A percentile compares a stretch with the other conserved stretches of the same genome.
These are phyloP conservation scores for Spergularia bocconei DNA, from an alignment of 148 eudicot genomes.

Conservation along the genomic window DNA sequence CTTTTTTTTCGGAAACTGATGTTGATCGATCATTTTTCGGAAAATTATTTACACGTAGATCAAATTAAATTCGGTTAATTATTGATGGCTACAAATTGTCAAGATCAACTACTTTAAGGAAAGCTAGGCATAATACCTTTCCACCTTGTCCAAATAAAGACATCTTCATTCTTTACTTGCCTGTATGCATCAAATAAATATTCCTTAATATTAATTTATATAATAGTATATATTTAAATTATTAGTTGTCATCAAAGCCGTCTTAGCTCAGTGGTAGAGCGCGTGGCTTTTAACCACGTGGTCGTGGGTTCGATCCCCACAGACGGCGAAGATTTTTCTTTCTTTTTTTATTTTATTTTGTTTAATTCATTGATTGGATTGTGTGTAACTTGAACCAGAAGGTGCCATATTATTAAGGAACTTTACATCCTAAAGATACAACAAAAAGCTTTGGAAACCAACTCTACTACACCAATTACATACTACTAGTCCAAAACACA, in stretches of 20 bases:
- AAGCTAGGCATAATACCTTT: neutral
- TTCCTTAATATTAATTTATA: neutral
- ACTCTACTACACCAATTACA: neutral
- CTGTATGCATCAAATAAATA: neutral
- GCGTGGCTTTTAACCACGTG: slow-evolving; percentile 80
- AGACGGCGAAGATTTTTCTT: slow-evolving; percentile 38
- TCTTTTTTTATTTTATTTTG: too few relatives aligned
- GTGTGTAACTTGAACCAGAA: neutral
- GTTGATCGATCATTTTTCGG: too few relatives aligned
- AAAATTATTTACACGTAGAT: neutral
- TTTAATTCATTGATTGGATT: too few relatives aligned
- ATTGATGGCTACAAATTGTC: neutral
- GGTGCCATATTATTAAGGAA: slow-evolving; percentile 20
- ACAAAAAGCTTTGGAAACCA: slow-evolving; percentile 12
- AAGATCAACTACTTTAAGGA: neutral
- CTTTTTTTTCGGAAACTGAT: too few relatives aligned
- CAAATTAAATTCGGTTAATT: neutral
- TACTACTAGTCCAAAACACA: neutral
- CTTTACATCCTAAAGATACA: slow-evolving; percentile 12
- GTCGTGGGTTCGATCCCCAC: slow-evolving; percentile 88
- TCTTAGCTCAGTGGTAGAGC: slow-evolving; percentile 51
- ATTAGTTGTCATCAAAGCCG: neutral
- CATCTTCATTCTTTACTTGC: too few relatives aligned
- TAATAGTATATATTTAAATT: too few relatives aligned
- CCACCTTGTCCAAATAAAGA: neutral